Conservation (phyloP, 345 rosid species). For the Hibiscus mutabilis region DNA sequence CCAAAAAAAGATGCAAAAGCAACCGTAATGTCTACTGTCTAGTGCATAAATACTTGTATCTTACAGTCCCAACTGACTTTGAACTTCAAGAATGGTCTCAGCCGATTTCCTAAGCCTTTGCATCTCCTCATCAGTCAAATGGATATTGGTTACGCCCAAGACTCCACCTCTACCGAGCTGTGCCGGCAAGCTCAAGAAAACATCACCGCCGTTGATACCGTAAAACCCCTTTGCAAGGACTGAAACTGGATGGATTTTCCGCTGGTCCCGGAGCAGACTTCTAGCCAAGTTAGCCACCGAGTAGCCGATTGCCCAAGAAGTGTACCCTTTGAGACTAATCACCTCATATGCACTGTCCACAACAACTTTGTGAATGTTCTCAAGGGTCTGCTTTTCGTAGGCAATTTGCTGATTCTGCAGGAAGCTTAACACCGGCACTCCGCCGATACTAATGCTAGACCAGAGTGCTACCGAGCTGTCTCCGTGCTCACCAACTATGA, state of each 20-base stretch:
- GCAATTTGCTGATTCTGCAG: conserved; percentile 60
- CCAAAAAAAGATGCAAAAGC: neutral
- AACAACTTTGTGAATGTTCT: conserved; percentile 67
- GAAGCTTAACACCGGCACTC: conserved; percentile 76
- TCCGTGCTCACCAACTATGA: conserved; percentile 88
- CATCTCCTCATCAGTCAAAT: conserved; percentile 63
- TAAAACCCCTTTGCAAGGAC: conserved; percentile 83
- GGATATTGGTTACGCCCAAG: conserved; percentile 69
- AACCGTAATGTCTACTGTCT: neutral
- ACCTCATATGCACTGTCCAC: conserved; percentile 77
- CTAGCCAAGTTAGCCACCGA: conserved; percentile 79
- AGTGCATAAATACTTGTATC: neutral
- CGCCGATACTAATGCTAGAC: conserved; percentile 92
- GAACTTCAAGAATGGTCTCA: conserved; percentile 58
- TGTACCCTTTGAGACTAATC: conserved; percentile 78
- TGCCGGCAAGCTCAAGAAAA: conserved; percentile 87
- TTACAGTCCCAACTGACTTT: conserved; percentile 58
- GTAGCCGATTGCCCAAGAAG: conserved; percentile 97
- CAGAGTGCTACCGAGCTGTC: conserved; percentile 94
- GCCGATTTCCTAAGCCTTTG: conserved; percentile 63
- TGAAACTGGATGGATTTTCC: conserved; percentile 82
- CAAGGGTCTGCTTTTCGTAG: conserved; percentile 72
- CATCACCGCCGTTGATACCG: conserved; percentile 62
- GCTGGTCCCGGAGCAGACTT: conserved; percentile 67
- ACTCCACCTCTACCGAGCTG: conserved; percentile 67